phyloP scores from a whole-genome alignment of 768 basidiomycete genomes.

The Fomitopsis pulvina region DNA sequence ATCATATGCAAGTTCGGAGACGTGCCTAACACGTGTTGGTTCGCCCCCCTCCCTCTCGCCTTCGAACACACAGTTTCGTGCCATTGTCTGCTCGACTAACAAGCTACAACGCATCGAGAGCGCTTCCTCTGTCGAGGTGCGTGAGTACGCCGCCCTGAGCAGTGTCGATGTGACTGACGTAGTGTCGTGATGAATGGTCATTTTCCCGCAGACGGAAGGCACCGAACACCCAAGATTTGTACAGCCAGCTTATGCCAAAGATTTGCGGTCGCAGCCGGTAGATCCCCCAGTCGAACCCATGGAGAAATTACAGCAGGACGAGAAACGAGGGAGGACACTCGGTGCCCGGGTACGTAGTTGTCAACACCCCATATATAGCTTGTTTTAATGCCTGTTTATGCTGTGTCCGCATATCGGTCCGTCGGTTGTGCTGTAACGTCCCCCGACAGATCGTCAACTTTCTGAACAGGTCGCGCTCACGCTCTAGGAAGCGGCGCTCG shows the following conservation, averaged over 20 bases:
- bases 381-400: neutral
- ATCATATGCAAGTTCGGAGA: conserved; percentile 13
- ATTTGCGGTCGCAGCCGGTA: conserved; percentile 12
- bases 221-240: conserved; percentile 12
- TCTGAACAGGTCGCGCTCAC: conserved; percentile 43
- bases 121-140: conserved; percentile 10
- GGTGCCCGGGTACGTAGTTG: conserved; percentile 22
- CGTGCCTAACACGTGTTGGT: conserved; percentile 32
- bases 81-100: conserved; percentile 23
- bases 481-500: conserved; percentile 26
- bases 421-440: neutral
- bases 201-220: conserved; percentile 14
- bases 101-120: conserved; percentile 14
- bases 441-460: conserved; percentile 51
- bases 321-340: conserved; percentile 18
- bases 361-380: conserved; percentile 12
- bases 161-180: conserved; percentile 7
- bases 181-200: conserved; percentile 6
- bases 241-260: conserved; percentile 16
- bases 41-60: conserved; percentile 12
- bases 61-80: conserved; percentile 19
- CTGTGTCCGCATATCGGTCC: too few species aligned
- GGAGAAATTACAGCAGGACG: conserved; percentile 14
- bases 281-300: conserved; percentile 15
- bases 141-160: conserved; percentile 1